Conservation (phyloP, 2,329 filamentous ascomycete genomes). For the Microdochium bolleyi region DNA sequence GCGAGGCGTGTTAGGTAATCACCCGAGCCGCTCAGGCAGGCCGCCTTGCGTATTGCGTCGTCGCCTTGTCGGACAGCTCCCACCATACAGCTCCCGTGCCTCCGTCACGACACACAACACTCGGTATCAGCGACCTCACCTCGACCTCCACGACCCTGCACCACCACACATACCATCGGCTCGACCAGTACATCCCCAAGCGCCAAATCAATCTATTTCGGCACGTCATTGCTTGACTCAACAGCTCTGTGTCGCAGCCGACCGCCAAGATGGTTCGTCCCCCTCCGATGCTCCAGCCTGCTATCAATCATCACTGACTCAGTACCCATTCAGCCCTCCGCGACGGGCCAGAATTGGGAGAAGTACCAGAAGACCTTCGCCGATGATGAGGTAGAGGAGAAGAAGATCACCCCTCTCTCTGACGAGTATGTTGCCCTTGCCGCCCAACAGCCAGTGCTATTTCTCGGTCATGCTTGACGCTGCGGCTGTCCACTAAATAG, state of each 20-base stretch:
- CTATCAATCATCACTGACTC: conserved; percentile 10
- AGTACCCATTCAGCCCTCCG: conserved; percentile 64
- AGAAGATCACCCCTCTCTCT: conserved; percentile 96
- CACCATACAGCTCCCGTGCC: neutral
- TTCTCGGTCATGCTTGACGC: conserved; percentile 19
- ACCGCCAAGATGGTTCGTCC: conserved; percentile 16
- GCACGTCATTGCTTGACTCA: neutral
- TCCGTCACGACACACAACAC: conserved; percentile 9
- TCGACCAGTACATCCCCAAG: neutral
- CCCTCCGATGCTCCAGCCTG: conserved; percentile 1
- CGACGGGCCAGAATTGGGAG: conserved; percentile 92
- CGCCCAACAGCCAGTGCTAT: conserved; percentile 2
- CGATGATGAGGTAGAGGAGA: conserved; percentile 96
- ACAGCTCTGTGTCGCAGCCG: neutral
- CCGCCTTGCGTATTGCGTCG: neutral
- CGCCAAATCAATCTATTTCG: neutral
- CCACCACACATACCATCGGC: neutral
- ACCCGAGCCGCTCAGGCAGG: neutral
- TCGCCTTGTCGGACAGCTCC: neutral
- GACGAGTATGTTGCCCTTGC: conserved; percentile 67
- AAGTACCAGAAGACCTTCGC: conserved; percentile 97
- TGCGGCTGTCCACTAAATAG: conserved; percentile 9
- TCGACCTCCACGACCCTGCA: neutral
- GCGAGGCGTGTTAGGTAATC: neutral
- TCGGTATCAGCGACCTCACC: conserved; percentile 3